Evolutionary conservation across 78 protist species (phyloP).

Genomic region (Tieghemostelium lacteum): DNA sequence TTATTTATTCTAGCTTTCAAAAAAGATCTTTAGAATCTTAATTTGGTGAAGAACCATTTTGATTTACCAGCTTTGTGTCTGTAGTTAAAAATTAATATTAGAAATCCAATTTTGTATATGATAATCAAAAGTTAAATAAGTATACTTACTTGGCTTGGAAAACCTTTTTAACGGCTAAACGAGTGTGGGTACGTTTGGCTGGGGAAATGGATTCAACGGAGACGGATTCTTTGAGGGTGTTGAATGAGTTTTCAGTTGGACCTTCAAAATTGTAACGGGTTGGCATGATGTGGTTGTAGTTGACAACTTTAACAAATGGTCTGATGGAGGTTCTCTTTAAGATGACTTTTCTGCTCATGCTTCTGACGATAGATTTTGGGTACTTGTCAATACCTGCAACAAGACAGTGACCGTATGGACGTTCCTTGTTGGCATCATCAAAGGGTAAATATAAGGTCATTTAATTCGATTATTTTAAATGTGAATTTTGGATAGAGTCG

Average conservation of each 20-base stretch:
- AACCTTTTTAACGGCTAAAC: slow-evolving; percentile 59
- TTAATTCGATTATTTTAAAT: not conserved
- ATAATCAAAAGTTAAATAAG: not conserved
- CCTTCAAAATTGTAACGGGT: slow-evolving; percentile 90
- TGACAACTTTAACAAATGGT: slow-evolving; percentile 97
- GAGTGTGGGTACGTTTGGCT: slow-evolving; percentile 57
- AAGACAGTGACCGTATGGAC: slow-evolving; percentile 95
- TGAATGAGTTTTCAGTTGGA: slow-evolving; percentile 71
- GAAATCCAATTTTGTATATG: too few relatives aligned
- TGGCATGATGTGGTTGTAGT: slow-evolving; percentile 99
- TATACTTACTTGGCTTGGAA: slow-evolving; percentile 50
- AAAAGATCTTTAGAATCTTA: slow-evolving; percentile 89
- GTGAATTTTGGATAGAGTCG: too few relatives aligned
- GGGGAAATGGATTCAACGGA: slow-evolving; percentile 78
- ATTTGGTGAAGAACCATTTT: slow-evolving; percentile 99
- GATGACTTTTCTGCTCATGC: slow-evolving; percentile 92
- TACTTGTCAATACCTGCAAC: slow-evolving; percentile 97
- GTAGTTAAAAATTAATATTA: not conserved
- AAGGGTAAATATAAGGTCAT: slow-evolving; percentile 65
- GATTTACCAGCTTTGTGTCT: slow-evolving; percentile 96
- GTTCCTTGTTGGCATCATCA: slow-evolving; percentile 89
- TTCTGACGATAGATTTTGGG: slow-evolving; percentile 90
- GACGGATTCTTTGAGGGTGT: slow-evolving; percentile 72
- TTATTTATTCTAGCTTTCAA: too few relatives aligned
- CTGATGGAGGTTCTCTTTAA: slow-evolving; percentile 90